Evolutionary conservation across 495 filamentous ascomycete species (phyloP), one percentile per base, ranked within the genome.

Genomic region (Hyaloscypha finlandica): DNA sequence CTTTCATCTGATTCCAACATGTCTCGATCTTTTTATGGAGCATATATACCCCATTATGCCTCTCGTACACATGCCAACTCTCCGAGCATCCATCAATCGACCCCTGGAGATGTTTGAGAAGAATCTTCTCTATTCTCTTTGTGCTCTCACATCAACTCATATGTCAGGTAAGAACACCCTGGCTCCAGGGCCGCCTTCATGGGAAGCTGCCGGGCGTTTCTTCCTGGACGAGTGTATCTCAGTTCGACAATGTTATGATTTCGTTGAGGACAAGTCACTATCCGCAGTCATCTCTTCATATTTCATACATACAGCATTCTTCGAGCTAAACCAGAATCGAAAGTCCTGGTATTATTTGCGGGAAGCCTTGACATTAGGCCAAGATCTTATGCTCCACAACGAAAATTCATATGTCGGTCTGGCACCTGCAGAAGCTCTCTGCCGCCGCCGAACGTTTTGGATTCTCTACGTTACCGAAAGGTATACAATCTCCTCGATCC

Each of bases 311-410:
- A 74, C 72, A 20, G 75, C 75, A 0, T 77, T 74, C 59, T 76
- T 78, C 62, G 77, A 78, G 66, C 72, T 76, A 11, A 74, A 74
- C 42, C 68, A 77, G 37, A 65, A 64, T 39, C 58, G 68, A 20
- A 78, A 78, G 57, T 74, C 84, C 8, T 90, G 87, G 85, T 83
- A 84, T 59, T 89, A 89, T 67, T 73, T 90, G n/a, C 81, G 86
- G 45, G 86, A 90, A 72, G 81, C 86, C 2, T 83, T 83, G 29
- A 84, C 84, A 0, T 80, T 87, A 75, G 81, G 83, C 5, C 84
- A 86, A 65, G 82, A 85, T 16, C 71, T 90, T 29, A 85, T 84
- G 1, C 76, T 90, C 33, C 81, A 89, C 72, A 81, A 87, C 29
- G 84, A 87, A 67, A 76, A 81, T 1, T 81, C 78, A 0, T 88